Conservation (phyloP, 2,329 filamentous ascomycete genomes). For the Fusarium sp. region DNA sequence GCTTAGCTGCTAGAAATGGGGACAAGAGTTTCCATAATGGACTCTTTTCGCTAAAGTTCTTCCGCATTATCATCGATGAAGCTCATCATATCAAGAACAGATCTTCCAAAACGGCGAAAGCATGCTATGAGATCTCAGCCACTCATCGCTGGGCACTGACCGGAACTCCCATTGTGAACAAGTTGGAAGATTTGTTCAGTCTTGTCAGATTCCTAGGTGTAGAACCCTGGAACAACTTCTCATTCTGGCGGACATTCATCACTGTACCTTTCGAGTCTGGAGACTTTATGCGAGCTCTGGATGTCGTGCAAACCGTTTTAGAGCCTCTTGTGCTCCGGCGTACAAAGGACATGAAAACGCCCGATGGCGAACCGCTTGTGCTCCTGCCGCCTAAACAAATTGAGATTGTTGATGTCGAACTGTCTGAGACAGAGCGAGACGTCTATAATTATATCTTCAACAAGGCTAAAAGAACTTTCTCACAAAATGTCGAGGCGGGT, state of each 20-base stretch:
- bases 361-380: conserved; percentile 79
- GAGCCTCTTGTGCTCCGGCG: conserved; percentile 94
- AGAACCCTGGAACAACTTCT: conserved; percentile 98
- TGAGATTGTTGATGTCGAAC: conserved; percentile 86
- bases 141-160: conserved; percentile 93
- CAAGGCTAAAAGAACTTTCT: conserved; percentile 84
- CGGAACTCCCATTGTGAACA: conserved; percentile 96
- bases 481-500: conserved; percentile 87
- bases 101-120: conserved; percentile 91
- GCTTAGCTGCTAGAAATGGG: conserved; percentile 74
- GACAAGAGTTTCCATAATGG: conserved; percentile 74
- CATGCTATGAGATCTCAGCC: conserved; percentile 89
- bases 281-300: conserved; percentile 90
- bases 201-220: conserved; percentile 92
- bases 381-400: conserved; percentile 83
- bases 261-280: conserved; percentile 97
- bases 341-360: conserved; percentile 98
- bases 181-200: conserved; percentile 93
- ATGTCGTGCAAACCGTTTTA: conserved; percentile 96
- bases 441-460: conserved; percentile 93
- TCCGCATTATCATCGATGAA: conserved; percentile 94
- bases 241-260: conserved; percentile 99
- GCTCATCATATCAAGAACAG: conserved; percentile 92
- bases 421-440: conserved; percentile 85
- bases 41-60: conserved; percentile 93